phyloP scores from a whole-genome alignment of 768 basidiomycete genomes.

The Lentinus tigrinus region DNA sequence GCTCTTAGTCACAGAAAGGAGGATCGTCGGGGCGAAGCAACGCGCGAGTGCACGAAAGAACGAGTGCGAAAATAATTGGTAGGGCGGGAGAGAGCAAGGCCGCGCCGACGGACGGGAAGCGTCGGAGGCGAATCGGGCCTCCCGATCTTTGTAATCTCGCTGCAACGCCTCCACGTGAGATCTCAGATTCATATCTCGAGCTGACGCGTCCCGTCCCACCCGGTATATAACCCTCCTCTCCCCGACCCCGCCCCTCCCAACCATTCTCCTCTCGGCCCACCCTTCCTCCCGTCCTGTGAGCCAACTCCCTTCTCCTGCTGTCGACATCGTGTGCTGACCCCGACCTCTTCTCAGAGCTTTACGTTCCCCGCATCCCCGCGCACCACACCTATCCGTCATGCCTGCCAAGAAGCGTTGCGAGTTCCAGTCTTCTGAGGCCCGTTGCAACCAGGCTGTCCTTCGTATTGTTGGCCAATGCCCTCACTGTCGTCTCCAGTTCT shows the following conservation, averaged over 20 bases:
- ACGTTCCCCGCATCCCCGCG: slow-evolving; percentile 11
- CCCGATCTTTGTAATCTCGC: slow-evolving; percentile 19
- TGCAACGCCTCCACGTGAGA: slow-evolving; percentile 26
- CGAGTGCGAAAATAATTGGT: too few relatives aligned
- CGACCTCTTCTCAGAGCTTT: background rate
- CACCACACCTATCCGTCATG: slow-evolving; percentile 44
- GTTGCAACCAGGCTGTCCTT: slow-evolving; percentile 77
- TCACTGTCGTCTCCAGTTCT: slow-evolving; percentile 77
- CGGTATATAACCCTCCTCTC: slow-evolving; percentile 23
- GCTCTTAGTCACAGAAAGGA: background rate
- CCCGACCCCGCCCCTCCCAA: slow-evolving; percentile 13
- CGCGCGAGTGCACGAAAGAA: too few relatives aligned
- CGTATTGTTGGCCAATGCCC: slow-evolving; percentile 86
- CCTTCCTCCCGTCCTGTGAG: slow-evolving; percentile 9
- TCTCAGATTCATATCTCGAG: slow-evolving; percentile 27
- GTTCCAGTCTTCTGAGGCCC: slow-evolving; percentile 48
- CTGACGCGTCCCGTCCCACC: slow-evolving; percentile 31
- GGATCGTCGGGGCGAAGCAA: slow-evolving; percentile 11
- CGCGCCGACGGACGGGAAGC: slow-evolving; percentile 1
- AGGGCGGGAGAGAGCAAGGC: background rate
- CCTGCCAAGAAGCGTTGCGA: slow-evolving; percentile 88
- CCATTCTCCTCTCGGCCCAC: slow-evolving; percentile 7
- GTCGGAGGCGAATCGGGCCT: slow-evolving; percentile 21
- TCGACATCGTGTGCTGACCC: background rate
- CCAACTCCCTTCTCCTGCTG: background rate